Evolutionary conservation across 441 rosid genomes (phyloP), one percentile per base, ranked within the genome.

Genomic region (Viola pubescens): DNA sequence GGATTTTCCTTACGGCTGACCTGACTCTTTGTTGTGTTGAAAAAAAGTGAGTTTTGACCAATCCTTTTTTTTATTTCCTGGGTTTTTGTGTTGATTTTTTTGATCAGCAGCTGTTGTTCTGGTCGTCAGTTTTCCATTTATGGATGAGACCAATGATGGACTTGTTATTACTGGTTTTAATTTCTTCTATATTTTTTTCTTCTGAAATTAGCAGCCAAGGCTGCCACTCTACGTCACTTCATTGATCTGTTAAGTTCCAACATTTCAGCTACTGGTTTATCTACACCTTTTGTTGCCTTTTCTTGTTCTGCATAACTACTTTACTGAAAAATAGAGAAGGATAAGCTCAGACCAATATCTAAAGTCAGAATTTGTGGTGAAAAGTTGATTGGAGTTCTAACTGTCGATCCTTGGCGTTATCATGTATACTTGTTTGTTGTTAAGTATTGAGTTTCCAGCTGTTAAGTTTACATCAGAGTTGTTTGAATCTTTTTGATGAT

Each of bases 21-120:
- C 66, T 53, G 52, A 9, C 57, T 11, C 37, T 60, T 61, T 61
- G 46, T 55, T 66, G 39, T 56, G 52, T 43, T 51, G 7, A 47
- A 58, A 75, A 57, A 56, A 57, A 51, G 57, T 47, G 67, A 52
- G 54, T 64, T 77, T 81, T 77, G 82, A 77, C 80, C 62, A 11
- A 0, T 55, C 48, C 38, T 62, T 58, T 74, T 56, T 43, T 50
- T 61, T 58, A 44, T 54, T 46, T 8, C n/a, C 51, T 65, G 48
- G 58, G 52, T 63, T 59, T 53, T 43, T 52, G 3, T 60, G 64
- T 64, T 67, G 63, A 58, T 45, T 58, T 4, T 56, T 64, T 70
- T 69, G 60, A 52, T 59, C 60, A 8, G 50, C 49, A 38, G 55
- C 56, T 54, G 71, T 65, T 64, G 62, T 9, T 66, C 16, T 44